Evolutionary conservation across 2,329 filamentous ascomycete genomes (phyloP), one percentile per base, ranked within the genome.

Genomic region (Hymenoscyphus occultus): DNA sequence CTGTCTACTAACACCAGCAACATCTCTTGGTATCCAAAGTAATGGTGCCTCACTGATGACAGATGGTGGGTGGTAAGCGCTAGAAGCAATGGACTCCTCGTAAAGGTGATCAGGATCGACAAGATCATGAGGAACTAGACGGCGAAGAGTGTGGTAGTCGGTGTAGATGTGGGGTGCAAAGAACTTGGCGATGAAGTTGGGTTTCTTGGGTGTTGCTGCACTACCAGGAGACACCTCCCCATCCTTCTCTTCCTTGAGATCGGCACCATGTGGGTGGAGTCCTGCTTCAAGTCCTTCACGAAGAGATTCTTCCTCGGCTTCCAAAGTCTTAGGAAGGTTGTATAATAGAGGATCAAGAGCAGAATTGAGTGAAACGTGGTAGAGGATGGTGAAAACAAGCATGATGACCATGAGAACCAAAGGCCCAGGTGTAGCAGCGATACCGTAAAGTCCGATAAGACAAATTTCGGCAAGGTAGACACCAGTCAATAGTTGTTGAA

Each of bases 11-110:
- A 97, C 85, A 10, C 92, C 90, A 31, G 87, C 84, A 1, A 83
- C 78, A 72, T 97, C 93, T 65, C 85, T 82, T 0, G 93, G 92
- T 63, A 97, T 90, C 93, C 93, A 97, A n/a, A 97, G 81, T 39
- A 92, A 79, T 1, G 91, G 90, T 1, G 84, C 77, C 70, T 82
- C 70, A 67, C 85, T 81, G 31, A 77, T 84, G 74, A 94, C 83
- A 0, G 89, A 84, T 0, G 92, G 91, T 68, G 93, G 88, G 76
- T 85, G 85, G 78, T 92, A 94, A 0, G 91, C 93, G 60, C 90
- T 83, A 12, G 82, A 80, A 74, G 90, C 85, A 1, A 86, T 79
- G 60, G 88, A 82, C 0, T 82, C 80, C 0, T 85, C 74, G 75
- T 95, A 93, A 0, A 83, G 74, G 62, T 86, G 83, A 9, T 83